phyloP scores from a whole-genome alignment of 768 basidiomycete species.

The Mycena vulgaris region DNA sequence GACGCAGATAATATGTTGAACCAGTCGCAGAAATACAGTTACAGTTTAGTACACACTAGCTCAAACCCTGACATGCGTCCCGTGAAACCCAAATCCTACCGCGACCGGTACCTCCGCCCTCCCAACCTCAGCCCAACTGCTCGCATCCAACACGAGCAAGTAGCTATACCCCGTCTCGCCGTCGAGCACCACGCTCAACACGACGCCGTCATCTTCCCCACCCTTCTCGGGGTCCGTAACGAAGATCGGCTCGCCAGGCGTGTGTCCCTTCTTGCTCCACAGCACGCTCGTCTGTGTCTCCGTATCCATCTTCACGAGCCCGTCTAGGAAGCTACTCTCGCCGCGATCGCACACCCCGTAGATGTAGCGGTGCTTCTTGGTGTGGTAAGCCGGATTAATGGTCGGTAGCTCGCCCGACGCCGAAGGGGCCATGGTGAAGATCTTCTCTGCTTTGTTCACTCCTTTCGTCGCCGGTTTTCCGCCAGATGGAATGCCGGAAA shows the following conservation, averaged over 20 bases:
- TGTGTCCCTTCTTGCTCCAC: constrained; percentile 49
- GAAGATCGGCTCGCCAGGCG: constrained; percentile 56
- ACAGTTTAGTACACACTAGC: no score
- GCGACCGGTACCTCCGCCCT: constrained; percentile 51
- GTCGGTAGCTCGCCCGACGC: constrained; percentile 50
- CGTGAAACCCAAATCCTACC: constrained; percentile 57
- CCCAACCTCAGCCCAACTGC: constrained; percentile 52
- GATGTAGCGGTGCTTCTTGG: constrained; percentile 51
- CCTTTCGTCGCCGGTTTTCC: neutral
- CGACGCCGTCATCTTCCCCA: constrained; percentile 54
- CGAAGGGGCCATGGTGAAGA: constrained; percentile 17
- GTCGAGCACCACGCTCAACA: constrained; percentile 56
- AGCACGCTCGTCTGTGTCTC: constrained; percentile 34
- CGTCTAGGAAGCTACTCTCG: constrained; percentile 51
- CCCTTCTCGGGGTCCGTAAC: constrained; percentile 46
- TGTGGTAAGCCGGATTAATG: constrained; percentile 49
- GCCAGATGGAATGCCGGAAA: neutral
- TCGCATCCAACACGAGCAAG: constrained; percentile 54
- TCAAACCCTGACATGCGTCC: constrained; percentile 36
- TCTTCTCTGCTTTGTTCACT: neutral
- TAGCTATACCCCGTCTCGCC: constrained; percentile 49
- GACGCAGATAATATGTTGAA: no score
- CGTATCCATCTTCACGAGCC: constrained; percentile 54
- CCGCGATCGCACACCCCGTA: constrained; percentile 48
- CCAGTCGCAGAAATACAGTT: no score